Base-by-base conservation (phyloP, 352 stramenopile genomes). In the Blastocystis hominis region DNA sequence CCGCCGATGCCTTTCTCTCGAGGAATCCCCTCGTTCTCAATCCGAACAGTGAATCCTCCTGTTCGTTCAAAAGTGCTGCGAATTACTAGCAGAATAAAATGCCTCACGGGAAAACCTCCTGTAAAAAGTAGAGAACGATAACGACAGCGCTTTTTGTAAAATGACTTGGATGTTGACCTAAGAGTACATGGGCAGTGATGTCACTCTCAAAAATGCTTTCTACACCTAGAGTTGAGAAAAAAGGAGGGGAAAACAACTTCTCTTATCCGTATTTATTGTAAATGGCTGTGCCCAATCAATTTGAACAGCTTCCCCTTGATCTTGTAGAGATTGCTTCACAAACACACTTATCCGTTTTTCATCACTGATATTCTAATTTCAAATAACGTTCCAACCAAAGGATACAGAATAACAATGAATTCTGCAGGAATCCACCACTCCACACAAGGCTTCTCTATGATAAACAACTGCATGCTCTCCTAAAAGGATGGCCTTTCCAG, bases 1-100 rank as follows among this genome's bases (percentile, higher is more conserved):
- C 94, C 97, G 0, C 94, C 94, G n/a, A 97, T 89, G 0, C 94
- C 94, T 6, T 94, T 94, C 62, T 94, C 92, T 17, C 97, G 93
- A 17, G 90, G 90, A 15, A 92, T 42, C 3, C 53, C 81, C 15
- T 24, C 15, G 44, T 47, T 88, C n/a, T 89, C 42, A 13, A 89
- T 9, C 13, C 55, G n/a, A 15, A 88, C 20, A 30, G 13, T 40
- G 7, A 68, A 10, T 24, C 36, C 36, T 24, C 13, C 30, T 20
- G 10, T 10, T 3, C 10, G 40, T 4, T 75, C 63, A 7, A 20
- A 20, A 7, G 9, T 10, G 17, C 63, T 75, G 47, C 24, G 0
- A 10, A 17, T 17, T 3, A 40, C 10, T 7, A 10, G 24, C 10
- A 15, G 9, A 42, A 15, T 6, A 46, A 42, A 46, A 30, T 13